A percentile compares a stretch with the other conserved stretches of the same genome.
phyloP scores from a whole-genome alignment of 2,329 filamentous ascomycete species.

The Colletotrichum chrysophilum region DNA sequence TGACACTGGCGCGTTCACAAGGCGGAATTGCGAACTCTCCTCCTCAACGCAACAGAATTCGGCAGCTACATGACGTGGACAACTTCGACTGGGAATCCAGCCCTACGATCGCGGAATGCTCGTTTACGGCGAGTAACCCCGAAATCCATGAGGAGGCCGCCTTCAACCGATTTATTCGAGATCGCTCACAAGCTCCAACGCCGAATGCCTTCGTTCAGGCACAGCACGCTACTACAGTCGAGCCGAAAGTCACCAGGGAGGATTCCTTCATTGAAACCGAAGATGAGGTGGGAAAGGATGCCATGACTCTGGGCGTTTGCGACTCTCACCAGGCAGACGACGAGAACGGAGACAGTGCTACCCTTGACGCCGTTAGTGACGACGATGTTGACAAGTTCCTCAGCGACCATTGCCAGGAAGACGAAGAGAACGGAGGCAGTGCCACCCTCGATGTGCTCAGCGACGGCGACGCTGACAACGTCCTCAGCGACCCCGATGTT shows the following conservation, averaged over 20 bases:
- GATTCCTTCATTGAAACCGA: not conserved
- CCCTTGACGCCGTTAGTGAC: not conserved
- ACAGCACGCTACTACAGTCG: not conserved
- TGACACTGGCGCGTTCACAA: not conserved
- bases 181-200: not conserved
- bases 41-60: not conserved
- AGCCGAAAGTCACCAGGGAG: not conserved
- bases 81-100: not conserved
- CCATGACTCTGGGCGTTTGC: not conserved
- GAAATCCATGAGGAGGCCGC: not conserved
- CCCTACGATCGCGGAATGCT: rapidly evolving
- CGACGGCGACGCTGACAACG: not conserved
- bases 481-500: not conserved
- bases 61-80: rapidly evolving
- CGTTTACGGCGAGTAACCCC: not conserved
- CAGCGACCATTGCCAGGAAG: not conserved
- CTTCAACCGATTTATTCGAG: not conserved
- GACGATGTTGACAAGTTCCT: not conserved
- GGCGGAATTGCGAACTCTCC: not conserved
- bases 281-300: not conserved
- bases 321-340: not conserved
- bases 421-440: not conserved
- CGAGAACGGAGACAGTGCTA: not conserved
- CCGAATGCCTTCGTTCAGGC: not conserved
- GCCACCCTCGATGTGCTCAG: not conserved